phyloP scores from a whole-genome alignment of 306 rosid genomes.

The Cyclanthera cordifolia region DNA sequence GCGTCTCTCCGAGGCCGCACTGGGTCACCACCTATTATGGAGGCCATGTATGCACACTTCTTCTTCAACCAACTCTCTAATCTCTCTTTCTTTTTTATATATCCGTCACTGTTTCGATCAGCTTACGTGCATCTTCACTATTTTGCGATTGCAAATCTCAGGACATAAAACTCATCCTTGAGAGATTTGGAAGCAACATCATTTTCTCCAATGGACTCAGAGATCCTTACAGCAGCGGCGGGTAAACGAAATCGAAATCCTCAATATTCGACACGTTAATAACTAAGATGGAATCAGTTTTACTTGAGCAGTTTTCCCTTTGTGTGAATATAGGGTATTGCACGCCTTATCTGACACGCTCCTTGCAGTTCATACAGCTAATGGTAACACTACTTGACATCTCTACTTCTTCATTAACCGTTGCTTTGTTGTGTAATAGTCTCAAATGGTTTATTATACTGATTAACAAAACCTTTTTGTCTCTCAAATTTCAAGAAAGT shows the following conservation, averaged over 20 bases:
- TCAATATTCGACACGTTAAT: not conserved
- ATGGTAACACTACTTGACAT: not conserved
- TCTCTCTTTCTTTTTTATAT: not conserved
- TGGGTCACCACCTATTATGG: constrained; percentile 60
- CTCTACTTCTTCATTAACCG: not conserved
- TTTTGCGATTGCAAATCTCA: constrained; percentile 12
- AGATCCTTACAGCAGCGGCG: constrained; percentile 58
- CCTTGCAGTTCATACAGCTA: constrained; percentile 9
- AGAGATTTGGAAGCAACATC: constrained; percentile 51
- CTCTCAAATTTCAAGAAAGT: too few species aligned
- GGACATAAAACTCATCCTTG: constrained; percentile 42
- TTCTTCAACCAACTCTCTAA: not conserved
- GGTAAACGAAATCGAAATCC: constrained; percentile 23
- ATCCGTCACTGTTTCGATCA: too few species aligned
- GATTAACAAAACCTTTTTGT: too few species aligned
- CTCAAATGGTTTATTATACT: not conserved
- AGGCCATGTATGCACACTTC: constrained; percentile 52
- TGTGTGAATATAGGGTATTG: not conserved
- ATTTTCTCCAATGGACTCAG: constrained; percentile 61
- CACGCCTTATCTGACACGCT: constrained; percentile 4
- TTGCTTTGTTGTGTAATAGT: not conserved
- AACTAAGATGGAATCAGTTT: not conserved
- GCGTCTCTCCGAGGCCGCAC: constrained; percentile 50
- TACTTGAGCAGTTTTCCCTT: not conserved
- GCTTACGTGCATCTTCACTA: too few species aligned